Evolutionary conservation across 2,329 filamentous ascomycete species (phyloP).

Genomic region (Claviceps paspali): DNA sequence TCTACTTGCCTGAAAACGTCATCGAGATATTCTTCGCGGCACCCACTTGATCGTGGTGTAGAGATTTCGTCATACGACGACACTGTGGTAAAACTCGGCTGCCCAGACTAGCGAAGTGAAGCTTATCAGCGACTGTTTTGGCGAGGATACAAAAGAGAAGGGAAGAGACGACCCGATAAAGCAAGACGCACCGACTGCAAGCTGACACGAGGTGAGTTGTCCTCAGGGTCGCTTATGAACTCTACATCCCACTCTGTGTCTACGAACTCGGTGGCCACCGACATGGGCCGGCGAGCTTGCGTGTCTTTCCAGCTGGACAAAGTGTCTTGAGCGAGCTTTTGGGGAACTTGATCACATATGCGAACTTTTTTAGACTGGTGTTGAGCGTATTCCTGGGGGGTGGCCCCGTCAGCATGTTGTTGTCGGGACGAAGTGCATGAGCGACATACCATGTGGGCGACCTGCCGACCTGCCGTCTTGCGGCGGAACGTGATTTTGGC

Average conservation of each 20-base stretch:
- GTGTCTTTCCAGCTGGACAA: slow-evolving; percentile 45
- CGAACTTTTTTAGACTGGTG: slow-evolving; percentile 20
- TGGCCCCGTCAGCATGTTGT: neutral
- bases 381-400: slow-evolving; percentile 20
- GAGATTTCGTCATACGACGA: slow-evolving; percentile 74
- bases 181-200: slow-evolving; percentile 58
- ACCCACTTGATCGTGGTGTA: slow-evolving; percentile 55
- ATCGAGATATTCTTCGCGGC: slow-evolving; percentile 45
- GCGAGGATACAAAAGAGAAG: too few relatives aligned
- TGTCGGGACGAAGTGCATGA: neutral
- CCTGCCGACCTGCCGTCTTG: neutral
- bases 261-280: slow-evolving; percentile 61
- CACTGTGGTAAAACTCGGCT: slow-evolving; percentile 69
- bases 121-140: slow-evolving; percentile 5
- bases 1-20: slow-evolving; percentile 51
- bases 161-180: too few relatives aligned
- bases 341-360: slow-evolving; percentile 34
- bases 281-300: slow-evolving; percentile 42
- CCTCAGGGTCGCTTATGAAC: slow-evolving; percentile 38
- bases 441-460: slow-evolving; percentile 3
- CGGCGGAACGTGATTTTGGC: neutral
- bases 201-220: slow-evolving; percentile 52
- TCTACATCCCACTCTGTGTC: slow-evolving; percentile 60
- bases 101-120: slow-evolving; percentile 37
- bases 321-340: slow-evolving; percentile 37